Evolutionary conservation across 2,329 filamentous ascomycete species (phyloP), one percentile per base, ranked within the genome.

Genomic region (Hypoxylon sp.): DNA sequence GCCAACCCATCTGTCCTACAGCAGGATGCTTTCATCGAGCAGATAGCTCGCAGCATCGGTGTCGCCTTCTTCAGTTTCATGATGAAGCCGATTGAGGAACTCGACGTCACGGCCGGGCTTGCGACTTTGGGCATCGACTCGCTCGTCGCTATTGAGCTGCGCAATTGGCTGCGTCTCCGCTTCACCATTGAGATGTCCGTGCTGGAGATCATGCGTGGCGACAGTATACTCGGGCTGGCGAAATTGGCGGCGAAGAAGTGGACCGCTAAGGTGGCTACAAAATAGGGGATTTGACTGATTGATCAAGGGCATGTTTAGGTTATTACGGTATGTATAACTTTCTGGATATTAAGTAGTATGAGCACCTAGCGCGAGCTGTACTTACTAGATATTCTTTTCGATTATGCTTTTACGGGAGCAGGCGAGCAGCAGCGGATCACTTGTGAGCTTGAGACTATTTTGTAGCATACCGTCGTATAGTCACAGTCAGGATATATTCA

Each of bases 11-110:
- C 13, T 4, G 35, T 37, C 35, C 35, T 37, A n/a, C 8, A 37
- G 35, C 35, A 37, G 35, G 35, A 37, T 37, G 35, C 13, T 6
- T 37, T 37, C 13, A 37, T 37, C 35, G 35, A 37, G 35, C 35
- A 37, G 13, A 14, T 37, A 5, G 35, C 35, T 14, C 35, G 35
- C 35, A 37, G 35, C 35, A 37, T 37, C 14, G 35, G 35, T 5
- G 35, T 37, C 35, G 35, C 35, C 35, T 37, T 37, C 35, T 37
- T 37, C 35, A 37, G 35, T n/a, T 37, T 37, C 35, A 37, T 37
- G 35, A 37, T 37, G 35, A 37, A 37, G 35, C 35, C 35, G 35
- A n/a, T 37, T 37, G 35, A 37, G 35, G 35, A 37, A 13, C 35
- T 37, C 35, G 35, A 37, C 6, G 35, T 37, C 35, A 37, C 13